Evolutionary conservation across 345 rosid species (phyloP).

Genomic region (Rhizophora apiculata): DNA sequence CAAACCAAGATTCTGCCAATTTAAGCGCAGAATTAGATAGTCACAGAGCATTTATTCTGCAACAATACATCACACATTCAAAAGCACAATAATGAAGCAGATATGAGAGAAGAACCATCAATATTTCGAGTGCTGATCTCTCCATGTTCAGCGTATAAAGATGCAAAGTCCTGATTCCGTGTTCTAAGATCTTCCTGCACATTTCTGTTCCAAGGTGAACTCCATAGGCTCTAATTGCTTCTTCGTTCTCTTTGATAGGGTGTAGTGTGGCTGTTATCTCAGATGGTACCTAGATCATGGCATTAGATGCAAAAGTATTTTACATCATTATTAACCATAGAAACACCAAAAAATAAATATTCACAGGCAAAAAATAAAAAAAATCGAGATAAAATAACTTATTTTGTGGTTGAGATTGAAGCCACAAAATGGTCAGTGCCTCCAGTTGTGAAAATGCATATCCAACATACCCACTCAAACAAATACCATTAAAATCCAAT

Average conservation of each 20-base stretch:
- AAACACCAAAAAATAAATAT: background rate
- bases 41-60: background rate
- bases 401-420: no score
- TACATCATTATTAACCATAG: no score
- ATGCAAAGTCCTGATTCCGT: slow-evolving; percentile 83
- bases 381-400: no score
- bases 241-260: slow-evolving; percentile 96
- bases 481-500: background rate
- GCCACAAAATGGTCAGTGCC: no score
- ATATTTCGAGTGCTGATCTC: slow-evolving; percentile 83
- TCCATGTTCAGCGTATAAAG: slow-evolving; percentile 94
- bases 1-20: slow-evolving; percentile 83
- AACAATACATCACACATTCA: background rate
- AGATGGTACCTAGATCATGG: slow-evolving; percentile 58
- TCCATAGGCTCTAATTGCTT: slow-evolving; percentile 90
- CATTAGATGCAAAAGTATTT: slow-evolving; percentile 1
- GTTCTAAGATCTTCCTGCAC: slow-evolving; percentile 91
- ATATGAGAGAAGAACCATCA: slow-evolving; percentile 49
- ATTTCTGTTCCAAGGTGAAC: slow-evolving; percentile 95
- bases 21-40: slow-evolving; percentile 29
- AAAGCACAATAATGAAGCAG: background rate
- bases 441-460: no score
- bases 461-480: background rate
- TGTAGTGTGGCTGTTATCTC: slow-evolving; percentile 84
- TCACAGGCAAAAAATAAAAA: no score